Evolutionary conservation across 805 yeast species (phyloP).

Genomic region (Wickerhamomyces queroliae): DNA sequence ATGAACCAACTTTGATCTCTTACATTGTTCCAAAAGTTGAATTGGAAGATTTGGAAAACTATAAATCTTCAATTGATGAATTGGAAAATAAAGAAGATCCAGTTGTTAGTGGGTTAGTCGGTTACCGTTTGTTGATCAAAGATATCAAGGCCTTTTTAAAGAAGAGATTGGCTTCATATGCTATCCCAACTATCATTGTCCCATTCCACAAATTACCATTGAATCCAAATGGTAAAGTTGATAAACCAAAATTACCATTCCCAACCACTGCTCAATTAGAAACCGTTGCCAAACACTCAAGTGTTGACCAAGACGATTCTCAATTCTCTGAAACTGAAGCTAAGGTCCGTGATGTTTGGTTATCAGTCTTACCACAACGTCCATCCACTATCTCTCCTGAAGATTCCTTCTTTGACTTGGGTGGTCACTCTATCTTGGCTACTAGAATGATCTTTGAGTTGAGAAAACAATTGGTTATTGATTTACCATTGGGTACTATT

Average conservation of each 20-base stretch:
- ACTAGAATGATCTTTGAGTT: slow-evolving; percentile 94
- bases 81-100: slow-evolving; percentile 46
- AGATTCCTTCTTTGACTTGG: slow-evolving; percentile 94
- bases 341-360: slow-evolving; percentile 78
- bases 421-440: slow-evolving; percentile 96
- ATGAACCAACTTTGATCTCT: slow-evolving; percentile 87
- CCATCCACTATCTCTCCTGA: slow-evolving; percentile 72
- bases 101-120: slow-evolving; percentile 72
- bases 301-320: slow-evolving; percentile 36
- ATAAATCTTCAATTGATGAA: slow-evolving; percentile 36
- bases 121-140: slow-evolving; percentile 69
- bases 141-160: slow-evolving; percentile 79
- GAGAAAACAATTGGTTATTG: slow-evolving; percentile 70
- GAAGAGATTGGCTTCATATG: slow-evolving; percentile 86
- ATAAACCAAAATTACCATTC: slow-evolving; percentile 93
- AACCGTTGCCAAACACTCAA: slow-evolving; percentile 54
- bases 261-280: slow-evolving; percentile 86
- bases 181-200: slow-evolving; percentile 87
- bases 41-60: slow-evolving; percentile 37
- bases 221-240: slow-evolving; percentile 98
- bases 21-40: slow-evolving; percentile 82
- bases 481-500: slow-evolving; percentile 83
- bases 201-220: slow-evolving; percentile 83
- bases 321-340: slow-evolving; percentile 62
- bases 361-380: slow-evolving; percentile 73